A percentile compares a stretch with the other conserved stretches of the same genome.
phyloP scores from a whole-genome alignment of 2,329 filamentous ascomycete genomes.

The Cercospora brassicicola region DNA sequence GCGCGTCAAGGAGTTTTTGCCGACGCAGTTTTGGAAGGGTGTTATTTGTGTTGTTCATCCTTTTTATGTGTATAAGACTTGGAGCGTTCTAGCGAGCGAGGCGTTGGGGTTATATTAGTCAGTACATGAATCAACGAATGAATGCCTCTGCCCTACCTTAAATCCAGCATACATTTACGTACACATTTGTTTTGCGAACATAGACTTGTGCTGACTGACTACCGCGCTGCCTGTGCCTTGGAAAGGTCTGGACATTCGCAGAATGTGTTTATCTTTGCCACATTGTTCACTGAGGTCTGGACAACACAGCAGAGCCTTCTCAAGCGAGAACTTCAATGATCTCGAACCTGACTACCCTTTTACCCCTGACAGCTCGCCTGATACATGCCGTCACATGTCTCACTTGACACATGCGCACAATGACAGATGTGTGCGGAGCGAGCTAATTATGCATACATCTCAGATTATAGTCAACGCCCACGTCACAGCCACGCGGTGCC shows the following conservation, averaged over 20 bases:
- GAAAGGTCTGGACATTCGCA: neutral
- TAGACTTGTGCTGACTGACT: neutral
- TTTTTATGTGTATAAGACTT: slow-evolving; percentile 4
- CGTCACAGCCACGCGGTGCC: slow-evolving; percentile 4
- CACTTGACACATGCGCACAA: neutral
- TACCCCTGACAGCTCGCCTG: neutral
- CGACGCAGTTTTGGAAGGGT: neutral
- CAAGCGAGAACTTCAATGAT: neutral
- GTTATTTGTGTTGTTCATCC: slow-evolving; percentile 6
- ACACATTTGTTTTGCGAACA: neutral
- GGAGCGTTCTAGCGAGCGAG: slow-evolving; percentile 19
- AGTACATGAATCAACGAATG: slow-evolving; percentile 16
- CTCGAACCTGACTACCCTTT: neutral
- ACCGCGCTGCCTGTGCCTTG: neutral
- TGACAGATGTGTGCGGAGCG: neutral
- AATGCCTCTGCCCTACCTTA: neutral
- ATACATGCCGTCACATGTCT: slow-evolving; percentile 1
- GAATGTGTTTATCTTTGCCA: neutral
- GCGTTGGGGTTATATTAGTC: slow-evolving; percentile 11
- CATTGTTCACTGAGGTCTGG: neutral
- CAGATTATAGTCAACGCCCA: neutral
- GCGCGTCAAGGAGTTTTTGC: neutral
- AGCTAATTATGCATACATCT: neutral
- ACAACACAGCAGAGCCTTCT: neutral
- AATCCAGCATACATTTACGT: neutral